Evolutionary conservation across 352 stramenopile species (phyloP).

Genomic region (Plasmopara muralis): DNA sequence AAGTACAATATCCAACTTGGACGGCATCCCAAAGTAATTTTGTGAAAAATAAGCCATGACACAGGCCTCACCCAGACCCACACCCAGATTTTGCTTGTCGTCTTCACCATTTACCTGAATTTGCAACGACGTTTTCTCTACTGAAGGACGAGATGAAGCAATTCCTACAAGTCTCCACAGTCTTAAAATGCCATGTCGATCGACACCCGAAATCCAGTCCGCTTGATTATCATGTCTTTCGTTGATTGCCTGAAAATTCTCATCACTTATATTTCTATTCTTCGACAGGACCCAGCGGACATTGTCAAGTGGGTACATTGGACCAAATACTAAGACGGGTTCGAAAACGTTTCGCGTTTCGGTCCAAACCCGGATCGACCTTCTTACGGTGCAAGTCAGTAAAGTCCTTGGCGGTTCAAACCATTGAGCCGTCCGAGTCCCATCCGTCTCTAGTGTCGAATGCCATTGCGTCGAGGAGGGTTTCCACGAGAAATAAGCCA

Average conservation of each 20-base stretch:
- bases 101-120: constrained; percentile 72
- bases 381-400: constrained; percentile 56
- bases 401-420: constrained; percentile 65
- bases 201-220: constrained; percentile 74
- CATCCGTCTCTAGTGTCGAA: constrained; percentile 47
- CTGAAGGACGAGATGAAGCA: constrained; percentile 21
- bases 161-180: constrained; percentile 56
- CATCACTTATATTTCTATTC: constrained; percentile 74
- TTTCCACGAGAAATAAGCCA: constrained; percentile 81
- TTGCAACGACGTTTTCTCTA: constrained; percentile 54
- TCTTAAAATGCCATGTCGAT: constrained; percentile 53
- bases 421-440: constrained; percentile 53
- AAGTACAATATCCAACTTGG: constrained; percentile 67
- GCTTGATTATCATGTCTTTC: constrained; percentile 37
- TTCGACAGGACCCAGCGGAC: constrained; percentile 77
- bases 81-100: constrained; percentile 1
- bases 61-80: constrained; percentile 47
- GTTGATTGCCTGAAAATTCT: constrained; percentile 51
- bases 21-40: constrained; percentile 61
- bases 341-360: constrained; percentile 31
- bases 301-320: constrained; percentile 47
- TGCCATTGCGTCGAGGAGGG: constrained; percentile 53
- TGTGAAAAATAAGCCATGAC: constrained; percentile 81
- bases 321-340: constrained; percentile 44
- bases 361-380: constrained; percentile 59